A percentile compares a stretch with the other conserved stretches of the same genome.
These are phyloP conservation scores for Metarhizium album DNA, from an alignment of 2,329 filamentous ascomycete genomes.

Conservation along the genomic window DNA sequence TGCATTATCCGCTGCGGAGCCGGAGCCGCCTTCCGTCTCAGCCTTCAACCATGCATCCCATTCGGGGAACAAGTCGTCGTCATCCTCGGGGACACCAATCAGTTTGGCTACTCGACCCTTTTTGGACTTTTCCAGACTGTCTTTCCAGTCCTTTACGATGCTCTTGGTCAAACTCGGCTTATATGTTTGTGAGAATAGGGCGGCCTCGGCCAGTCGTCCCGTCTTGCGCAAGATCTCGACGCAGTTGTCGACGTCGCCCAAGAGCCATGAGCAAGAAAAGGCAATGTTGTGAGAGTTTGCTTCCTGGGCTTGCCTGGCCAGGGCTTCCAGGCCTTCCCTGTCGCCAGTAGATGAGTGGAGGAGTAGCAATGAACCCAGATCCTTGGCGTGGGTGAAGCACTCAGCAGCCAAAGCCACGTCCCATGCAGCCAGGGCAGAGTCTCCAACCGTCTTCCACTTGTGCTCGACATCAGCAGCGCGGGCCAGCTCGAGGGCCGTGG, in stretches of 20 bases:
- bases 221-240: slow-evolving; percentile 71
- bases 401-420: slow-evolving; percentile 80
- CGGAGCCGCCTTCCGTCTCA: slow-evolving; percentile 57
- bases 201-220: slow-evolving; percentile 71
- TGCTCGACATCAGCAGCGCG: slow-evolving; percentile 79
- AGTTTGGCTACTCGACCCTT: slow-evolving; percentile 77
- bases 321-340: slow-evolving; percentile 56
- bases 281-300: slow-evolving; percentile 83
- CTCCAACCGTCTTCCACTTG: slow-evolving; percentile 97
- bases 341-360: slow-evolving; percentile 81
- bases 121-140: slow-evolving; percentile 68
- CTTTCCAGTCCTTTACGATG: slow-evolving; percentile 72
- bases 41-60: slow-evolving; percentile 85
- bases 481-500: slow-evolving; percentile 78
- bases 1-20: slow-evolving; percentile 16
- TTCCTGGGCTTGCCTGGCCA: slow-evolving; percentile 65
- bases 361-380: slow-evolving; percentile 79
- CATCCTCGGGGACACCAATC: slow-evolving; percentile 70
- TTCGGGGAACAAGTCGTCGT: slow-evolving; percentile 85
- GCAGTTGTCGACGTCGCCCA: slow-evolving; percentile 73
- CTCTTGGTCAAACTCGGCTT: slow-evolving; percentile 65
- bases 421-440: slow-evolving; percentile 79
- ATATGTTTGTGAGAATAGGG: slow-evolving; percentile 90
- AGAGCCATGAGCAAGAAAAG: slow-evolving; percentile 81
- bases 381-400: slow-evolving; percentile 85